Evolutionary conservation across 1,284 basidiomycete species (phyloP), one percentile per base, ranked within the genome.

Genomic region (Megacollybia platyphylla): DNA sequence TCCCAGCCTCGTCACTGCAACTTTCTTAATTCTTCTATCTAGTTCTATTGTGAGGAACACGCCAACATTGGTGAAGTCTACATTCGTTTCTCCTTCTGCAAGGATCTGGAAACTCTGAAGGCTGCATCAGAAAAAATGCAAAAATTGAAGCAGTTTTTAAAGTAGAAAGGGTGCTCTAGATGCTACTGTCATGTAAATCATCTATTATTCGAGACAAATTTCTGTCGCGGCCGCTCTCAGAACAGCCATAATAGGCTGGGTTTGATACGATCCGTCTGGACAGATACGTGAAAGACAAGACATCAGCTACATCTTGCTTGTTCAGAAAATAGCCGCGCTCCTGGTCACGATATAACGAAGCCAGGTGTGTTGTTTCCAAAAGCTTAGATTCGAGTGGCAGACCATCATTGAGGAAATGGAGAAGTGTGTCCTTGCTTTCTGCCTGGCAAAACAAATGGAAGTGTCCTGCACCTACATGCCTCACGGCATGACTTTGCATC

Each of bases 41-140:
- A 92, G 86, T 96, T 96, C 61, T 96, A 94, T 65, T 87, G 84
- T 54, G 71, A 80, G 52, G 84, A 88, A 46, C 89, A 96, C 57
- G 72, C 78, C 35, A 61, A 65, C 40, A 88, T 96, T 44, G 92
- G 92, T 30, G 89, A 92, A 60, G 78, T 70, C 43, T 96, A 82
- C 55, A 81, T 76, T 24, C 77, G 92, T 41, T 92, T 97, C 58
- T 83, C 89, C 1, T 96, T 94, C 68, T 94, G 91, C 71, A 96
- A 96, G 57, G 91, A 96, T 54, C 51, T 79, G 20, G 87, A 87
- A 36, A 90, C 87, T 1, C 68, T 97, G 30, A 76, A 70, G 51
- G 67, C 65, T 32, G 92, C 92, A 13, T 81, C 79, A 27, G 80
- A 88, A 54, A 75, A 87, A 17, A 64, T 97, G 36, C 71, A 83